Conservation (phyloP, 345 rosid genomes). For the Populus alba region DNA sequence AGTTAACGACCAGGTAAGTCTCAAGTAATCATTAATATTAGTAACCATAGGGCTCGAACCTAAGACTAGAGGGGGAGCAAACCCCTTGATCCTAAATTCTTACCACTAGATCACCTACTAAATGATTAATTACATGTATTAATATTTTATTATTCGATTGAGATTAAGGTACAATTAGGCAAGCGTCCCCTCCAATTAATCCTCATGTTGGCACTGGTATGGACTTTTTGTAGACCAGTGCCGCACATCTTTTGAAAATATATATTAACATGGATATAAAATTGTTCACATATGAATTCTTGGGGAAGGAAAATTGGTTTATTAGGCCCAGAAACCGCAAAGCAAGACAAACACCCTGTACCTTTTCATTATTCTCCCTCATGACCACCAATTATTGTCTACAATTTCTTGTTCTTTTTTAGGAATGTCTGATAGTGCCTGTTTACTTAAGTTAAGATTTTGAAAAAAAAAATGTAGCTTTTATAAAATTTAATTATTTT, state of each 20-base stretch:
- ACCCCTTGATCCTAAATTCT: no score
- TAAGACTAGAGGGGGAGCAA: no score
- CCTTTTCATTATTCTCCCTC: no score
- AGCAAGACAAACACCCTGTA: background rate
- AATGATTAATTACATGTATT: background rate
- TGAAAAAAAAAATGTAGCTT: no score
- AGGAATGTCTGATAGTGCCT: background rate
- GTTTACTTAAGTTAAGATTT: background rate
- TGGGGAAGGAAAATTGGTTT: background rate
- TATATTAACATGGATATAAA: no score
- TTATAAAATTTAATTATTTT: no score
- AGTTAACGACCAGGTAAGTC: no score
- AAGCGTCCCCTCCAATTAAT: conserved; percentile 25
- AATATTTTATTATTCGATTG: background rate
- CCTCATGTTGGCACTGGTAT: conserved; percentile 30
- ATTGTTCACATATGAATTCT: background rate
- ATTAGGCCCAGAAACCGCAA: background rate
- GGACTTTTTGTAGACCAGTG: conserved; percentile 3
- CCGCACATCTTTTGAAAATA: background rate
- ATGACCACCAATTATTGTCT: no score
- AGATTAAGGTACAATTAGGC: conserved; percentile 13
- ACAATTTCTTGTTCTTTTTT: no score
- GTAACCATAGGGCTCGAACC: no score
- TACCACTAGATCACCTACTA: no score
- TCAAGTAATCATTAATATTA: no score